A percentile compares a stretch with the other conserved stretches of the same genome.
Evolutionary conservation across 2,329 filamentous ascomycete genomes (phyloP).

Genomic region (Fusarium albosuccineum): DNA sequence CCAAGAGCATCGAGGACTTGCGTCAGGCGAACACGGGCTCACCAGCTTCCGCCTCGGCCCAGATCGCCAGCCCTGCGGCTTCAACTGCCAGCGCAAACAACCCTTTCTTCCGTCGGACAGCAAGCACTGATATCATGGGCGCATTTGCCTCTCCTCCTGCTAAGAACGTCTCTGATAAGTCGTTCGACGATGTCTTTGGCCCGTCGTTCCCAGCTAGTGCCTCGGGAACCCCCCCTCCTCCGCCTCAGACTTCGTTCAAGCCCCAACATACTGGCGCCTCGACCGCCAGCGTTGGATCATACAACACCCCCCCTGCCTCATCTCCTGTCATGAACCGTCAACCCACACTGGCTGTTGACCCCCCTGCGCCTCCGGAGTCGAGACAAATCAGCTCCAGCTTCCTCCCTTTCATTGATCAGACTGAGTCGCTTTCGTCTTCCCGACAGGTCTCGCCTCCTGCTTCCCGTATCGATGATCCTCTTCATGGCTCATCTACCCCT

Average conservation of each 20-base stretch:
- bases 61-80: slow-evolving; percentile 77
- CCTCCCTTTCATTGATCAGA: slow-evolving; percentile 75
- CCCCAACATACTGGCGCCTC: slow-evolving; percentile 71
- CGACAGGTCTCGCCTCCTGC: slow-evolving; percentile 81
- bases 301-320: slow-evolving; percentile 68
- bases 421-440: slow-evolving; percentile 80
- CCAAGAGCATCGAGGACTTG: slow-evolving; percentile 72
- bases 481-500: slow-evolving; percentile 45
- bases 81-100: slow-evolving; percentile 85
- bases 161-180: slow-evolving; percentile 70
- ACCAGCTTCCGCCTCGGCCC: slow-evolving; percentile 59
- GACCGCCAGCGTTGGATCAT: slow-evolving; percentile 64
- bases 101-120: slow-evolving; percentile 87
- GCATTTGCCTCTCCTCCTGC: slow-evolving; percentile 64
- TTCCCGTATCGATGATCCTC: slow-evolving; percentile 65
- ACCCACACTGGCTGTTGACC: slow-evolving; percentile 69
- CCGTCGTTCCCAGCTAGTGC: slow-evolving; percentile 68
- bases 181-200: slow-evolving; percentile 90
- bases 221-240: slow-evolving; percentile 59
- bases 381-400: slow-evolving; percentile 83
- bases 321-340: slow-evolving; percentile 74
- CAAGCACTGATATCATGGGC: slow-evolving; percentile 71
- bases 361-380: slow-evolving; percentile 75
- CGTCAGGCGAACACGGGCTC: slow-evolving; percentile 66
- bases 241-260: slow-evolving; percentile 55